Evolutionary conservation across 1,284 basidiomycete genomes (phyloP), one percentile per base, ranked within the genome.

Genomic region (Moesziomyces parantarcticus): DNA sequence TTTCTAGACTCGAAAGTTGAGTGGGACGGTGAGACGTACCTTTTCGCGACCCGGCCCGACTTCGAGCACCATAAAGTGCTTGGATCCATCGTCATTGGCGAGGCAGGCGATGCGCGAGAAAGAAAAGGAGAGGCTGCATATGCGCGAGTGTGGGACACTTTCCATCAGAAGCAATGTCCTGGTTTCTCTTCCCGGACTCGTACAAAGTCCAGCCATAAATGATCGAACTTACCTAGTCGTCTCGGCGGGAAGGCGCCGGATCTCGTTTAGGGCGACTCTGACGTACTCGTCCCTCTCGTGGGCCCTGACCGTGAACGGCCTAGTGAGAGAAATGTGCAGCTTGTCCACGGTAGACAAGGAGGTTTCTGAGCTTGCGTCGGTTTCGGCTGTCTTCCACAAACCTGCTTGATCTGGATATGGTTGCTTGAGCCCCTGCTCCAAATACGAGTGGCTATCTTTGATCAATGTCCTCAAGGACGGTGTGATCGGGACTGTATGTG

Each of bases 241-340:
- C 21, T 20, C 14, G 13, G 9, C 10, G 7, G 36, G 23, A 20
- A 34, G 32, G 22, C 21, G n/a, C 16, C 34, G 25, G 11, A 36
- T 22, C 4, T 52, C 62, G 11, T 41, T 39, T 5, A 39, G 10
- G 20, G 62, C 53, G 16, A 56, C 48, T n/a, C 60, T 57, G 48
- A 66, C 48, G 45, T 66, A 75, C 5, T 61, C 62, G 11, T 69
- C 60, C 20, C 68, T 42, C 39, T 77, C 76, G 43, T 73, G 67
- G 32, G 64, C 42, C 16, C 61, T 39, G 3, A 77, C 63, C 4
- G 74, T 71, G 49, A 75, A 66, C 1, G 76, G 76, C 11, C 76
- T 50, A 4, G 72, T 75, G 14, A 77, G 25, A 5, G 76, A 77
- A 16, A 77, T 61, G 53, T 77, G 76, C 0, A 67, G 62, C 8